Evolutionary conservation across 768 basidiomycete species (phyloP), one percentile per base, ranked within the genome.

Genomic region (Pleurotus tuoliensis): DNA sequence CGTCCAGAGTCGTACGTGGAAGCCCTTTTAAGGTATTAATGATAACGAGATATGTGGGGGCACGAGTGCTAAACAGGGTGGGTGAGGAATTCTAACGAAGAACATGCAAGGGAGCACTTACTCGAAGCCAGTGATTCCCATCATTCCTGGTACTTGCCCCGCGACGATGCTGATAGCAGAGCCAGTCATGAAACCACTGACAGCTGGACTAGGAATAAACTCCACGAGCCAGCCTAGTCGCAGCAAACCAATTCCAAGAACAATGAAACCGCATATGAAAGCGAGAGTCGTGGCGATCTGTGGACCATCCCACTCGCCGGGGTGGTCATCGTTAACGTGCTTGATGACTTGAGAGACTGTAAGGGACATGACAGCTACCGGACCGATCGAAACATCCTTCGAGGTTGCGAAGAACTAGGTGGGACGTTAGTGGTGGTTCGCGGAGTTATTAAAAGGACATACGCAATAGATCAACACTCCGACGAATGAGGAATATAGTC

Each of bases 321-420:
- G 86, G 62, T 84, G 73, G 8, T 68, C 63, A 0, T 73, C 63
- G 44, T 87, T 64, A 52, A 97, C 83, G 37, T 80, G 70, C 12
- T 78, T 73, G 66, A 98, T 90, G 61, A 98, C 85, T 67, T 92
- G 84, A 6, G 92, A 81, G 15, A 86, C 83, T 16, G 90, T 89
- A 50, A 97, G 80, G 2, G 93, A 95, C 94, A 99, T 97, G 67
- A 99, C 96, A 6, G 97, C 96, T 62, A 98, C 96, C 2, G 97
- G 97, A 49, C 97, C 97, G 62, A 99, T 98, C n/a, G 94, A 95
- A 41, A 99, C 92, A 76, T 99, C 97, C 71, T 98, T 98, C 25
- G 92, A 92, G 0, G 97, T 98, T 20, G 94, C 96, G 66, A 98
- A 98, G 73, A 97, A 82, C 88, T 92, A 61, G 6, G 27, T 56